Percentiles rank a stretch among this genome's conserved stretches.
phyloP scores from a whole-genome alignment of 2,329 filamentous ascomycete species.

The Reticulascus tulasneorum region DNA sequence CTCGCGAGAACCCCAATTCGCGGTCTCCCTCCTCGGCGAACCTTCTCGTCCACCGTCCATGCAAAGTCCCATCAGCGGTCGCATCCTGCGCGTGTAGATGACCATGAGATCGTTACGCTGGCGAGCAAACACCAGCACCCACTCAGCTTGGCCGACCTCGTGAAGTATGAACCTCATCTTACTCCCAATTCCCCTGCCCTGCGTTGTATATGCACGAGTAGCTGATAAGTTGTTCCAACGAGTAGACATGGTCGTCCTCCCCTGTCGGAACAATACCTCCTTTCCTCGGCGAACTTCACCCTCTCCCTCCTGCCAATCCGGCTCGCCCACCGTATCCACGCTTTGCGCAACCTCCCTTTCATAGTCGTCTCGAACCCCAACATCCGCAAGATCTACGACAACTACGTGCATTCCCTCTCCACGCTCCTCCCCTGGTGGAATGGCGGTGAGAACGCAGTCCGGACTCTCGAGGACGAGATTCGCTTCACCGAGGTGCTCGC shows the following conservation, averaged over 20 bases:
- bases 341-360: slow-evolving; percentile 87
- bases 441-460: slow-evolving; percentile 49
- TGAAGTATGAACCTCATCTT: slow-evolving; percentile 58
- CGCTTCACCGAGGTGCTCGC: slow-evolving; percentile 89
- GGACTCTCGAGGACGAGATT: slow-evolving; percentile 79
- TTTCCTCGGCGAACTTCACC: slow-evolving; percentile 92
- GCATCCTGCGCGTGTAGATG: slow-evolving; percentile 14
- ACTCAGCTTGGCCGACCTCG: slow-evolving; percentile 80
- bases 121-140: slow-evolving; percentile 75
- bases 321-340: slow-evolving; percentile 89
- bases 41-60: slow-evolving; percentile 17
- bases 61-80: slow-evolving; percentile 9
- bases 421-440: slow-evolving; percentile 76
- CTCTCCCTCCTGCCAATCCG: slow-evolving; percentile 87
- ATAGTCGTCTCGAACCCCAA: slow-evolving; percentile 98
- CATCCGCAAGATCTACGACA: slow-evolving; percentile 90
- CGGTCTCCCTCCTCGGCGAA: slow-evolving; percentile 5
- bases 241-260: slow-evolving; percentile 73
- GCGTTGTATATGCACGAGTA: background rate
- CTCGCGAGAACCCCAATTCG: slow-evolving; percentile 13
- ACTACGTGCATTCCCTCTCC: slow-evolving; percentile 90
- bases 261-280: slow-evolving; percentile 72
- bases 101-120: slow-evolving; percentile 69
- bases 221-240: too few relatives aligned
- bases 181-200: background rate